These are phyloP conservation scores for Colletotrichum sp. DNA, from an alignment of 2,329 filamentous ascomycete species.

Conservation along the genomic window DNA sequence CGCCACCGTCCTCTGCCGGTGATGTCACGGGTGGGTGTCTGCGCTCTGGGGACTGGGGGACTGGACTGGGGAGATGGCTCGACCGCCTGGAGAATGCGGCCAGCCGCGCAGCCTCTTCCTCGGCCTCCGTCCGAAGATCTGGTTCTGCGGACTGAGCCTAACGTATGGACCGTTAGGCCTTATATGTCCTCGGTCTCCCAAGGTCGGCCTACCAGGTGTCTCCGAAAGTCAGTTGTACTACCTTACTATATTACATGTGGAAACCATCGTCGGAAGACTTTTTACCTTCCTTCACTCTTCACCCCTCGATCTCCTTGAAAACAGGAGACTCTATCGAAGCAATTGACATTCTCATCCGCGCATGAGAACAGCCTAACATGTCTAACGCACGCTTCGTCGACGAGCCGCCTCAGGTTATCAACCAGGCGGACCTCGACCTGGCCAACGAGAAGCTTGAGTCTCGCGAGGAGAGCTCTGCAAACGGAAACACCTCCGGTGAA, in stretches of 20 bases:
- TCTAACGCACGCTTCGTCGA: constrained; percentile 34
- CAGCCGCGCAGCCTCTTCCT: not conserved
- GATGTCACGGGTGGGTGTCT: constrained; percentile 15
- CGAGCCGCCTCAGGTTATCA: constrained; percentile 41
- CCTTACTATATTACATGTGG: not conserved
- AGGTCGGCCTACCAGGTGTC: not conserved
- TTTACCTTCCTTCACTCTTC: not conserved
- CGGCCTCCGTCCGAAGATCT: constrained; percentile 9
- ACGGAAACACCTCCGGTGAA: not conserved
- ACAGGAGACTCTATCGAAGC: not conserved
- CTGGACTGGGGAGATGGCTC: not conserved
- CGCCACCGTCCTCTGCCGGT: not conserved
- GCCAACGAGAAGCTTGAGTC: constrained; percentile 41
- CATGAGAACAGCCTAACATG: constrained; percentile 30
- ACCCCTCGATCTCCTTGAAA: not conserved
- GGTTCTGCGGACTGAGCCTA: not conserved
- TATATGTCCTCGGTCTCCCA: not conserved
- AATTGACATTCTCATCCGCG: not conserved
- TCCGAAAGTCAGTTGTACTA: not conserved
- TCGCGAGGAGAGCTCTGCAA: not conserved
- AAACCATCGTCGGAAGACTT: not conserved
- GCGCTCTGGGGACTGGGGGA: not conserved
- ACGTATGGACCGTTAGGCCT: not conserved
- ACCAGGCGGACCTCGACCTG: constrained; percentile 35
- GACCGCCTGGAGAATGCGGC: not conserved